Evolutionary conservation across 139 green algal genomes (phyloP), one percentile per base, ranked within the genome.

Genomic region (Coelastrella sp.): DNA sequence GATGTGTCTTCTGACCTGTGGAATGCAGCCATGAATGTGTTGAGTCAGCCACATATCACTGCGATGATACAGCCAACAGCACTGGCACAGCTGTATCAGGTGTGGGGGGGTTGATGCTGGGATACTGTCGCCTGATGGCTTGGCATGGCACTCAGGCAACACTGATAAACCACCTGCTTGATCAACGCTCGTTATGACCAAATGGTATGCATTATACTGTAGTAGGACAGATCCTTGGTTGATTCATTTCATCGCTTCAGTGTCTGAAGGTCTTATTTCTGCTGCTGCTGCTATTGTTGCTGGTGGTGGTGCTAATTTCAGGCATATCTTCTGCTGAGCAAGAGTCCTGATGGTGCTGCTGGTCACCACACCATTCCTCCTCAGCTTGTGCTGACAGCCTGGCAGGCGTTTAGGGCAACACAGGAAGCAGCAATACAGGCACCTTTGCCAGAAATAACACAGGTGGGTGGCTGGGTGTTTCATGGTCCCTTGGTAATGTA

Each of bases 61-160:
- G 35, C 37, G 13, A 66, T 4, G 2, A 37, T 86, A 69, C 45
- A 62, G n/a, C 66, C 67, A 5, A 48, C 50, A 32, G 80, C 68
- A 43, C 80, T 86, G 50, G 21, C 40, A 64, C 48, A 80, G 50
- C 80, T 86, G 50, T 86, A 71, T 17, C 80, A 86, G 80, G 80
- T 86, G 67, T 5, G 80, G 1, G 35, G 34, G 2, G 17, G 59
- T 25, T 30, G 13, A 2, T 23, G 13, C 13, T 23, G 17, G 48
- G 13, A 1, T 11, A 57, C 48, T 57, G 17, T 57, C 13, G 48
- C 48, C n/a, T n/a, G n/a, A n/a, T n/a, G n/a, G n/a, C n/a, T n/a
- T n/a, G n/a, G n/a, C n/a, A n/a, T n/a, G n/a, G n/a, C n/a, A n/a
- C n/a, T n/a, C n/a, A n/a, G n/a, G n/a, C n/a, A n/a, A n/a, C n/a